Evolutionary conservation across 2,329 filamentous ascomycete genomes (phyloP), one percentile per base, ranked within the genome.

Genomic region (Chaetomium olivaceum): DNA sequence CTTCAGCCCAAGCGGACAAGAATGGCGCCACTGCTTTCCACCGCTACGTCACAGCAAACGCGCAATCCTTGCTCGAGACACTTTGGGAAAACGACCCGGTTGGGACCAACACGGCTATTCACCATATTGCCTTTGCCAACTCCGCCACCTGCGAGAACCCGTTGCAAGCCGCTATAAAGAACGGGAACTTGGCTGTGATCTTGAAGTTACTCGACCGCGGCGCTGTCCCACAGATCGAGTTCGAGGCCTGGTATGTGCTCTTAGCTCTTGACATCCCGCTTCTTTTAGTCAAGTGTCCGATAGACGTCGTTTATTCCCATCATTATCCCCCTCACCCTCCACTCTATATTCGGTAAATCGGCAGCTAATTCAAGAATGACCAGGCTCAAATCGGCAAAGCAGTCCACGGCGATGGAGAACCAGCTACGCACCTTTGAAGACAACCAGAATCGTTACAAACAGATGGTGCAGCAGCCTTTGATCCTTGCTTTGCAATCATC

Each of bases 1-100:
- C 89, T 0, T 87, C 83, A 39, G 86, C 89, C 0, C 91, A 95
- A 75, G 91, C 88, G 0, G 91, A 94, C 69, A 74, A 85, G 43
- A 78, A 83, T 9, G 83, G 87, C 4, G 79, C 82, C 33, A 93
- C 91, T 1, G 87, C 85, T 0, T 82, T 96, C 66, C 86, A 92
- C 67, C 85, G 86, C 66, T 85, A 87, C 62, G 82, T 89, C 1
- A 78, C 82, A n/a, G 76, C 80, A 21, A 79, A 83, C 2, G 81
- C 84, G 31, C 66, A 71, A 4, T 77, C 82, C 12, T 72, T 86
- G 11, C 73, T 88, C 2, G 80, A 87, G 48, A 71, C 77, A 0
- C 74, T 89, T 1, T 77, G 81, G 62, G 77, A 86, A 12, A 77
- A 84, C 46, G 90, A 93, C 71, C 81, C 82, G 62, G 81, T 85